A percentile compares a stretch with the other conserved stretches of the same genome.
These are phyloP conservation scores for Pinus taeda DNA, from an alignment of 75 land plant genomes.

Conservation along the genomic window DNA sequence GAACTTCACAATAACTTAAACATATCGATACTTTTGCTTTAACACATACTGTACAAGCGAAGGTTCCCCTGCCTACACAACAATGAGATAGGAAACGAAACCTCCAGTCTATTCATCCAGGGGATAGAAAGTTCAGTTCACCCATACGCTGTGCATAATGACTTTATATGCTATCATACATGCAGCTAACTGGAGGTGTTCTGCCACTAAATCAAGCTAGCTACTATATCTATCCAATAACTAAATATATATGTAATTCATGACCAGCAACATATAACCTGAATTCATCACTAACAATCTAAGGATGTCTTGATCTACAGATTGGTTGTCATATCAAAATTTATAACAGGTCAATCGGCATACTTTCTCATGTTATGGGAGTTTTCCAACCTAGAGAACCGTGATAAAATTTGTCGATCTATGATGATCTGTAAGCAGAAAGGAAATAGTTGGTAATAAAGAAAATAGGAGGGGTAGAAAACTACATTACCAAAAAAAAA, in stretches of 20 bases:
- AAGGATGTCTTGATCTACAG: not conserved
- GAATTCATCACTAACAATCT: not conserved
- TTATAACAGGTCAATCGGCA: not conserved
- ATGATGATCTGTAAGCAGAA: not conserved
- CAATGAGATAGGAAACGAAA: not conserved
- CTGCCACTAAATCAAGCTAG: not conserved
- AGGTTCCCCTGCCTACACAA: not conserved
- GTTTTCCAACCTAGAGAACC: not conserved
- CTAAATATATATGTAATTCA: not conserved
- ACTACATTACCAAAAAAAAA: not conserved
- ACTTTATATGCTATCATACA: not conserved
- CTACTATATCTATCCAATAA: not conserved
- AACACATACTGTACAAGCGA: not conserved
- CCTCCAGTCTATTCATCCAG: not conserved
- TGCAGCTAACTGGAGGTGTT: not conserved
- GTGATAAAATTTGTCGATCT: not conserved
- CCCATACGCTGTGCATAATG: not conserved
- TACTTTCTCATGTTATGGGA: not conserved
- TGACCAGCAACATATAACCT: not conserved
- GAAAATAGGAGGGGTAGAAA: not conserved
- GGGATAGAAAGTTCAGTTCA: not conserved
- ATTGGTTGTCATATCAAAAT: not conserved
- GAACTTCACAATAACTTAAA: not conserved
- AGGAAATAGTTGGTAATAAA: not conserved
- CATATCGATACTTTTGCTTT: not conserved